Evolutionary conservation across 495 filamentous ascomycete genomes (phyloP), one percentile per base, ranked within the genome.

Genomic region (Hyaloscypha bicolor): DNA sequence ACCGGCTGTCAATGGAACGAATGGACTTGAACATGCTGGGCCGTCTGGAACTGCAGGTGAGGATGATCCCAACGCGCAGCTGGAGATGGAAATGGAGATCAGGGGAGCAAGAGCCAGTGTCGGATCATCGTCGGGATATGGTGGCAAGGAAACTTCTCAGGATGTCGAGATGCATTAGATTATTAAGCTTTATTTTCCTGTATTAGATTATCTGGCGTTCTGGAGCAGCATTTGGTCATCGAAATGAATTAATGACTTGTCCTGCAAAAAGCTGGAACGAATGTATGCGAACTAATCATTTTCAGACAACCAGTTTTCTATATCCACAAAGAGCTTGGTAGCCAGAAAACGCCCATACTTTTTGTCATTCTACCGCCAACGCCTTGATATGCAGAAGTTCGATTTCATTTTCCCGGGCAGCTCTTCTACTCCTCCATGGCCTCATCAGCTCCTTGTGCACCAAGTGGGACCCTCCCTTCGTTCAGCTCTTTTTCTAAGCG

Each of bases 401-500:
- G 42, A 48, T 48, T 37, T 48, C 42, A 19, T 48, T 48, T 48
- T 48, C 42, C 16, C 16, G 42, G 9, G 9, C 16, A 48, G 9
- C 16, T 48, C 42, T 48, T 55, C 48, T 48, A 85, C 70, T 87
- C 85, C 74, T 89, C 88, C 80, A 86, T 87, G 37, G 73, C 83
- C 69, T 82, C 84, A 52, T 67, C 66, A 33, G 32, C 59, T 62
- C 79, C 79, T 52, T 87, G 78, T 39, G 88, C 81, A 45, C 88
- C 91, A 30, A 83, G 82, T 19, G 93, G 92, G 75, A 97, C 83
- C 76, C 90, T 79, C 4, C 95, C 95, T 78, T 98, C 93, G 65
- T 90, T 89, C 62, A 97, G 78, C 76, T 92, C 92, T 79, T 90
- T 91, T 83, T 96, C 93, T 73, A 96, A 73, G 62, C 87, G 78